Base-by-base conservation (phyloP, 108 stramenopile species). In the Fragilaria crotonensis region DNA sequence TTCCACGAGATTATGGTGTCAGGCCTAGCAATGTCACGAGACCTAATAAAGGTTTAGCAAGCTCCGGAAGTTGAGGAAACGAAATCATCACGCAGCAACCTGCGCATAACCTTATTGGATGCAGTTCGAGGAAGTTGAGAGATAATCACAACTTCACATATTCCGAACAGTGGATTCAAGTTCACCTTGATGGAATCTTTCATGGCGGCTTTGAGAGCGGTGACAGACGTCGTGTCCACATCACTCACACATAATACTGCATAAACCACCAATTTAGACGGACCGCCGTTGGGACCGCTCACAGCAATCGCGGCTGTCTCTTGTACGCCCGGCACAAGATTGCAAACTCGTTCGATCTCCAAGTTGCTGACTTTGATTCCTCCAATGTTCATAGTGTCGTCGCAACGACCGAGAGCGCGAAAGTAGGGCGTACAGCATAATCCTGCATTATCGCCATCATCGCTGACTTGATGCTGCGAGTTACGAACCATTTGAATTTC, bases 261-360 rank as follows among this genome's bases (percentile, higher is more conserved):
- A 29, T 64, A 71, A 7, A 71, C 46, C 20, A 71, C 70, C 26
- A 71, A 26, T 19, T 59, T 60, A 17, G 52, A 59, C 14, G 70
- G 70, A n/a, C 70, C 70, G 14, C 63, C 70, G 25, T 65, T 32
- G 19, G 49, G 45, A 31, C 63, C 64, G 48, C 28, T 51, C 1
- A 71, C 64, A 65, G 57, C 70, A 60, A 71, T 71, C 2, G 70
- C 70, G 36, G 70, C 70, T 59, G 70, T 65, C 51, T 71, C 70
- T 45, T 59, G 11, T 21, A 71, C 48, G 19, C 52, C 60, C 28
- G 33, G 52, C 1, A 71, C 59, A 27, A 59, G 52, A 41, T 71
- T 71, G 31, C 70, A 71, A 45, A 64, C 63, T 14, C 63, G 33
- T 47, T 71, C 70, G 44, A 71, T 71, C 63, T 71, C 70, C n/a